Evolutionary conservation across 2,329 filamentous ascomycete genomes (phyloP).

Genomic region (Alternaria consortialis): DNA sequence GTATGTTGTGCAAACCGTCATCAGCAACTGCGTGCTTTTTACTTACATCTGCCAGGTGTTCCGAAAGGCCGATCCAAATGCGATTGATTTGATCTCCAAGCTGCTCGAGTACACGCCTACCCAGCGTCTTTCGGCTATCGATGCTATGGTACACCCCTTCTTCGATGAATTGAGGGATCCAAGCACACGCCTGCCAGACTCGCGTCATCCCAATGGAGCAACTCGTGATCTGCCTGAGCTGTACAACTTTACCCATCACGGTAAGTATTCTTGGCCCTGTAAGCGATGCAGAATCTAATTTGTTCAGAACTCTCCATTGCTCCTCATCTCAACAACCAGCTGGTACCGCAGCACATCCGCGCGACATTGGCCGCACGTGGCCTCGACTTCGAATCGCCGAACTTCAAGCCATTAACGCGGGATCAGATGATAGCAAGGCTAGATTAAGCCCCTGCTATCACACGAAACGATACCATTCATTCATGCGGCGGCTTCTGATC

Average conservation of each 20-base stretch:
- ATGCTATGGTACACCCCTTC: conserved; percentile 98
- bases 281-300: conserved; percentile 20
- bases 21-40: not conserved
- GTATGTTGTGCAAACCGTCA: conserved; percentile 50
- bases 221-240: conserved; percentile 84
- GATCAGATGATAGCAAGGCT: conserved; percentile 98
- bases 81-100: conserved; percentile 93
- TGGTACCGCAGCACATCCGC: conserved; percentile 85
- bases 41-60: conserved; percentile 70
- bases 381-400: conserved; percentile 81
- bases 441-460: conserved; percentile 67
- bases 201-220: conserved; percentile 83
- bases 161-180: conserved; percentile 96
- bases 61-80: conserved; percentile 90
- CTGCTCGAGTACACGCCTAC: conserved; percentile 97
- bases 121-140: conserved; percentile 88
- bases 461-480: conserved; percentile 54
- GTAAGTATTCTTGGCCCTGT: conserved; percentile 63
- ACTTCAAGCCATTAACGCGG: conserved; percentile 88
- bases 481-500: conserved; percentile 48
- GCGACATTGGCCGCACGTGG: conserved; percentile 77
- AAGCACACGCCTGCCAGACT: conserved; percentile 90
- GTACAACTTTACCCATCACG: conserved; percentile 93
- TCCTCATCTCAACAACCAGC: conserved; percentile 82
- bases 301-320: conserved; percentile 90